These are phyloP conservation scores for Neonectria hederae DNA, from an alignment of 2,329 filamentous ascomycete species.

Conservation along the genomic window DNA sequence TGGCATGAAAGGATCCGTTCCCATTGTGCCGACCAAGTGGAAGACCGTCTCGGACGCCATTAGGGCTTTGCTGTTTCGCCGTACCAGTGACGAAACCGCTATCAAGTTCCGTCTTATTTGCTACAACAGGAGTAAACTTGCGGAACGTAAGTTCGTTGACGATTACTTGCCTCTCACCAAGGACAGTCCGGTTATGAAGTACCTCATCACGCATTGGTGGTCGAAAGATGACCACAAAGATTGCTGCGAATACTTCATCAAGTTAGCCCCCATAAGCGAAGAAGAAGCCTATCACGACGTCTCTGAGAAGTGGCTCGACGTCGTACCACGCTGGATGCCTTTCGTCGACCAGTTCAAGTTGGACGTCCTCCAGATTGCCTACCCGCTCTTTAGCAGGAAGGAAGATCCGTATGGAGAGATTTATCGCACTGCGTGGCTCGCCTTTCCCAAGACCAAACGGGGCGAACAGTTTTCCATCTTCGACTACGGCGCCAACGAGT, in stretches of 20 bases:
- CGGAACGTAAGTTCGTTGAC: too few species aligned
- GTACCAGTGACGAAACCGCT: background rate
- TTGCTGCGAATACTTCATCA: slow-evolving; percentile 40
- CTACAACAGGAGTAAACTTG: too few species aligned
- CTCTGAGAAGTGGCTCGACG: background rate
- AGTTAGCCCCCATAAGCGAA: background rate
- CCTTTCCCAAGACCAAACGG: slow-evolving; percentile 29
- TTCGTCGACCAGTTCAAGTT: slow-evolving; percentile 20
- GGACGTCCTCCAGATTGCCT: slow-evolving; percentile 32
- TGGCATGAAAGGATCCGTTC: slow-evolving; percentile 47
- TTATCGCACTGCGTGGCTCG: slow-evolving; percentile 32
- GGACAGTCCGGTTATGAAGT: slow-evolving; percentile 8
- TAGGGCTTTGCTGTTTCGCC: slow-evolving; percentile 37
- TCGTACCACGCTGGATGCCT: slow-evolving; percentile 35
- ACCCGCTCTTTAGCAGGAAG: slow-evolving; percentile 4
- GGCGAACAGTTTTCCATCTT: slow-evolving; percentile 11
- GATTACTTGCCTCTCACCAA: slow-evolving; percentile 22
- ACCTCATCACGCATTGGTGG: slow-evolving; percentile 19
- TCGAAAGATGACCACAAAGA: background rate
- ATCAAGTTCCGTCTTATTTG: slow-evolving; percentile 20
- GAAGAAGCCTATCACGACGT: background rate
- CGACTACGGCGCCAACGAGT: slow-evolving; percentile 41
- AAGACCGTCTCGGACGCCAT: slow-evolving; percentile 34
- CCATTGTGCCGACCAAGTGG: slow-evolving; percentile 35
- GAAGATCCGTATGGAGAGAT: slow-evolving; percentile 15